Evolutionary conservation across 305 asterid species (phyloP).

Genomic region (Ilex paraguariensis): DNA sequence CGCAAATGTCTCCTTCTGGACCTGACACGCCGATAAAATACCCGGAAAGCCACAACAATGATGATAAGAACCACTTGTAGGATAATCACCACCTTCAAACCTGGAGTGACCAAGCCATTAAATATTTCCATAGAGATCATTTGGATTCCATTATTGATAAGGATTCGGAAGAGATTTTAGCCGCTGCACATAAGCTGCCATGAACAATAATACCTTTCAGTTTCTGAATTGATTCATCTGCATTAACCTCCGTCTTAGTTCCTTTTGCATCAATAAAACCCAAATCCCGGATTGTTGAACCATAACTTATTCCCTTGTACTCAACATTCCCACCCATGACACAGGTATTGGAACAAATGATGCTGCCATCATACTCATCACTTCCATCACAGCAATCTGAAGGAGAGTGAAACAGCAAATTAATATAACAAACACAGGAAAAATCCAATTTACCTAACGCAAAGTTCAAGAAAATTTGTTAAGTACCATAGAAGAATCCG

Average conservation of each 20-base stretch:
- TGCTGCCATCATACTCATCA: conserved; percentile 78
- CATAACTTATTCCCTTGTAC: conserved; percentile 37
- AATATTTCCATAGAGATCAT: neutral
- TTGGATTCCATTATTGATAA: conserved; percentile 3
- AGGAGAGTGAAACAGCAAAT: neutral
- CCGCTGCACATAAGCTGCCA: neutral
- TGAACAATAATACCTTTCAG: conserved; percentile 42
- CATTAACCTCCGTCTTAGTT: conserved; percentile 28
- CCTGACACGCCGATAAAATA: conserved; percentile 32
- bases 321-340: conserved; percentile 74
- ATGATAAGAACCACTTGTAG: conserved; percentile 51
- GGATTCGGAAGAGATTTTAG: neutral
- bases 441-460: neutral
- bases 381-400: conserved; percentile 98
- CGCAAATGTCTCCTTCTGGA: conserved; percentile 43
- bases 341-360: conserved; percentile 68
- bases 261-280: conserved; percentile 31
- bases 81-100: conserved; percentile 54
- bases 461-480: neutral
- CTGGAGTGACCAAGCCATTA: conserved; percentile 34
- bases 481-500: neutral
- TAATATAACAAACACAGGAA: neutral
- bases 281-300: conserved; percentile 20
- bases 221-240: conserved; percentile 43
- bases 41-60: conserved; percentile 32